A percentile compares a stretch with the other conserved stretches of the same genome.
Conservation (phyloP, 2,329 filamentous ascomycete genomes). For the Helicocarpus griseus region DNA sequence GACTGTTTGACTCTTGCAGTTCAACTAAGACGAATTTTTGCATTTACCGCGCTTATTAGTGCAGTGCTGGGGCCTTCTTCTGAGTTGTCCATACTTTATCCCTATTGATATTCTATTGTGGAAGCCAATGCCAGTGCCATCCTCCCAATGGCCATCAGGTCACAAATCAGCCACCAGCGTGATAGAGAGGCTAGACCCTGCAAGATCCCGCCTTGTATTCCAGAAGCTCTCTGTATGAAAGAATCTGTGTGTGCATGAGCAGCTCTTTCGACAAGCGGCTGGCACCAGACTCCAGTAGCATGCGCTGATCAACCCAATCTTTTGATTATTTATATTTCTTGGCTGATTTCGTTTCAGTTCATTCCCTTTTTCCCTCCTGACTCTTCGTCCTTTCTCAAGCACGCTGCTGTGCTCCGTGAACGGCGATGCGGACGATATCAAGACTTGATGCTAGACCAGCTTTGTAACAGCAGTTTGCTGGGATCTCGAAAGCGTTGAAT, state of each 20-base stretch:
- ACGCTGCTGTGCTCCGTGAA: not conserved
- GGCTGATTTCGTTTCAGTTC: not conserved
- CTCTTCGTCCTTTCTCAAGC: not conserved
- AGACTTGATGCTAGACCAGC: not conserved
- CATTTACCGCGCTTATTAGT: slow-evolving; percentile 2
- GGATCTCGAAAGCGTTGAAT: not conserved
- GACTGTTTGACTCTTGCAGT: not conserved
- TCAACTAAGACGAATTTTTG: not conserved
- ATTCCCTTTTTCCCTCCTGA: not conserved
- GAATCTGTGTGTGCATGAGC: not conserved
- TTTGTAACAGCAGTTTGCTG: not conserved
- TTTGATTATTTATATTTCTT: not conserved
- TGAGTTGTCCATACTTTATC: slow-evolving; percentile 1
- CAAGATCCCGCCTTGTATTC: slow-evolving; percentile 9
- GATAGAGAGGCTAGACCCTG: slow-evolving; percentile 12
- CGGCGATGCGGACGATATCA: not conserved
- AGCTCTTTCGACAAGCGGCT: slow-evolving; percentile 1
- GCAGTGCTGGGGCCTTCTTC: not conserved
- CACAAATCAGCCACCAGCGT: slow-evolving; percentile 1
- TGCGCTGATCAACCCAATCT: not conserved
- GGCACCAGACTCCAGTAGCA: not conserved
- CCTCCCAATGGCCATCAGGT: not conserved
- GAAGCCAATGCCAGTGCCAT: not conserved
- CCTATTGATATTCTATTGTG: not conserved
- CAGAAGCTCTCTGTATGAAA: slow-evolving; percentile 2